These are phyloP conservation scores for Pseudocercospora cruenta DNA, from an alignment of 2,329 filamentous ascomycete genomes.

Conservation along the genomic window DNA sequence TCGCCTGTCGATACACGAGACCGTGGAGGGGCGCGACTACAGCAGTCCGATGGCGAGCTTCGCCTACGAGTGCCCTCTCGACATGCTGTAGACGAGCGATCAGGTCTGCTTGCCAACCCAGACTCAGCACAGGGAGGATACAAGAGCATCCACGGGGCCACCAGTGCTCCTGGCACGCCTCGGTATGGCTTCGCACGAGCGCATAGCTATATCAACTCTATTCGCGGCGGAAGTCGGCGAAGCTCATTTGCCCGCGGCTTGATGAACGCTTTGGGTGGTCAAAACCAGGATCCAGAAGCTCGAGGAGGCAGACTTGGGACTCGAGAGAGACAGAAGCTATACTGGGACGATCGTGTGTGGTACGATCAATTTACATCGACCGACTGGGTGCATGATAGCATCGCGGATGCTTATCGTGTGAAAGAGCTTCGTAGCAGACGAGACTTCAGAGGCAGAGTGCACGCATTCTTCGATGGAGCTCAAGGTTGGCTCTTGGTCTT, in stretches of 20 bases:
- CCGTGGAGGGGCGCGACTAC: conserved; percentile 17
- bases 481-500: conserved; percentile 96
- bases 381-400: conserved; percentile 97
- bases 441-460: conserved; percentile 79
- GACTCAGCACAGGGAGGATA: conserved; percentile 31
- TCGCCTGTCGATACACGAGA: conserved; percentile 35
- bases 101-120: conserved; percentile 50
- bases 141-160: conserved; percentile 18
- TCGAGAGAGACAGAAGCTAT: conserved; percentile 68
- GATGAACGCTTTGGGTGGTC: conserved; percentile 30
- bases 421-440: conserved; percentile 80
- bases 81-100: conserved; percentile 48
- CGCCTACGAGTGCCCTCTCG: conserved; percentile 35
- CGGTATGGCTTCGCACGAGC: conserved; percentile 38
- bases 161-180: conserved; percentile 33
- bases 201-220: conserved; percentile 37
- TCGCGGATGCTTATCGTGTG: conserved; percentile 87
- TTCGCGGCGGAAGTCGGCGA: conserved; percentile 45
- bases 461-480: conserved; percentile 77
- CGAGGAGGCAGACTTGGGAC: conserved; percentile 45
- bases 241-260: conserved; percentile 48
- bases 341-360: conserved; percentile 87
- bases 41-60: conserved; percentile 41
- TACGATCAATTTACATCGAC: conserved; percentile 98
- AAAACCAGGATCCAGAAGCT: conserved; percentile 22